Conservation (phyloP, 495 filamentous ascomycete species). For the Penicillium cosmopolitanum region DNA sequence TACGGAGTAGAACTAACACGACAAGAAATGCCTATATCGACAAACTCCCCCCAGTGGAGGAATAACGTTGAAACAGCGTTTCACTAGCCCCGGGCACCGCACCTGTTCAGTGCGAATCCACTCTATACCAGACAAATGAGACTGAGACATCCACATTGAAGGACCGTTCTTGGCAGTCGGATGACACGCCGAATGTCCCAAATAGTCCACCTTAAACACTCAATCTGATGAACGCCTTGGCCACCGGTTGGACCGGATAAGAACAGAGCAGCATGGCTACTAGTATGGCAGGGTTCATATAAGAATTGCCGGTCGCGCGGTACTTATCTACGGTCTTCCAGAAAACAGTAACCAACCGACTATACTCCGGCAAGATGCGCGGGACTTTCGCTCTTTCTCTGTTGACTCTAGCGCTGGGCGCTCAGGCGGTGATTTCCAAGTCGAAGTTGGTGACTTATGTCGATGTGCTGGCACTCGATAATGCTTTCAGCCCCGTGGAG, state of each 20-base stretch:
- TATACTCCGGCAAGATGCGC: constrained; percentile 27
- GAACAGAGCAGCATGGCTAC: background rate
- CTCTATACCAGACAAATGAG: constrained; percentile 10
- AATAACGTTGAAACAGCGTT: constrained; percentile 18
- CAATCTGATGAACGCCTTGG: background rate
- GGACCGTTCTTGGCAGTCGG: constrained; percentile 14
- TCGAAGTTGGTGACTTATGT: constrained; percentile 44
- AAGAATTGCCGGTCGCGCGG: constrained; percentile 15
- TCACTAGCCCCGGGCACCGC: constrained; percentile 13
- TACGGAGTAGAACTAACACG: no score
- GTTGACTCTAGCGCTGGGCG: constrained; percentile 36
- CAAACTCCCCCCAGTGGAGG: background rate
- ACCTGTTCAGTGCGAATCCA: constrained; percentile 12
- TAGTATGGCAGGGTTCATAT: constrained; percentile 7
- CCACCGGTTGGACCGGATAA: background rate
- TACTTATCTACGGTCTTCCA: constrained; percentile 3
- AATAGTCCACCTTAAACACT: constrained; percentile 1
- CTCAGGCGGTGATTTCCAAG: constrained; percentile 25
- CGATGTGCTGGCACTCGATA: constrained; percentile 45
- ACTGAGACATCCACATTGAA: constrained; percentile 14
- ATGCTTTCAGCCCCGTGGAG: constrained; percentile 52
- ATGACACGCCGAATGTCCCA: constrained; percentile 16
- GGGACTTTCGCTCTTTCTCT: constrained; percentile 32
- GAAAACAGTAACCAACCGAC: constrained; percentile 19
- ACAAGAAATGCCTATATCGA: background rate